Evolutionary conservation across 306 rosid genomes (phyloP).

Genomic region (Rubus idaeus): DNA sequence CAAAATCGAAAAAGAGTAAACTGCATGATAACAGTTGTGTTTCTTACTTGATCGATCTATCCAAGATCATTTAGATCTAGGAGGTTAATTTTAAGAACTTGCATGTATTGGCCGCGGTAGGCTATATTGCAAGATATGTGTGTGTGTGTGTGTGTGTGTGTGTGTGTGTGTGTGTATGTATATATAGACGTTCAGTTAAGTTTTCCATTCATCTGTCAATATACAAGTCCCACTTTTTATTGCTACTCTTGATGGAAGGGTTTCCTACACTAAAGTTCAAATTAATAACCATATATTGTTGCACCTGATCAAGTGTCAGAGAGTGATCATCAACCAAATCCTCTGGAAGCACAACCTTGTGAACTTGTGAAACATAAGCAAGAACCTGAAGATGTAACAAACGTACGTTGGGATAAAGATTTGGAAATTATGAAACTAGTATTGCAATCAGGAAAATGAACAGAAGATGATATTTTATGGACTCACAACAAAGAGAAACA

Average conservation of each 20-base stretch:
- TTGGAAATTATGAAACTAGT: conserved; percentile 14
- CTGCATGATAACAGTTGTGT: background rate
- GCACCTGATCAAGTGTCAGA: conserved; percentile 68
- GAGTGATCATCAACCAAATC: conserved; percentile 55
- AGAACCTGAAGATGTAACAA: conserved; percentile 55
- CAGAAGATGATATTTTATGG: background rate
- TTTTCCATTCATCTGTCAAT: conserved; percentile 4
- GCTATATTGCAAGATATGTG: no score
- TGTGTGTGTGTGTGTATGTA: background rate
- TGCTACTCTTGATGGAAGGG: background rate
- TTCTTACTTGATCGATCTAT: background rate
- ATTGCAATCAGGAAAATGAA: background rate
- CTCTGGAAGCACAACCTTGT: conserved; percentile 72
- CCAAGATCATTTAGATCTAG: no score
- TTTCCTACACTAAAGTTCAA: background rate
- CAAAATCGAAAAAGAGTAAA: background rate
- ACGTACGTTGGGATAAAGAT: conserved; percentile 10
- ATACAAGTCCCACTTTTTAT: no score
- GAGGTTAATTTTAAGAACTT: background rate
- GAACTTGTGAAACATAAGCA: conserved; percentile 98
- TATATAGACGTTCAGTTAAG: background rate
- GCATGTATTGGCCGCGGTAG: no score
- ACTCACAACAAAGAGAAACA: background rate
- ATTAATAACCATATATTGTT: background rate
- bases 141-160: no score